Conservation (phyloP, 2,329 filamentous ascomycete genomes). For the Hymenoscyphus scutula region DNA sequence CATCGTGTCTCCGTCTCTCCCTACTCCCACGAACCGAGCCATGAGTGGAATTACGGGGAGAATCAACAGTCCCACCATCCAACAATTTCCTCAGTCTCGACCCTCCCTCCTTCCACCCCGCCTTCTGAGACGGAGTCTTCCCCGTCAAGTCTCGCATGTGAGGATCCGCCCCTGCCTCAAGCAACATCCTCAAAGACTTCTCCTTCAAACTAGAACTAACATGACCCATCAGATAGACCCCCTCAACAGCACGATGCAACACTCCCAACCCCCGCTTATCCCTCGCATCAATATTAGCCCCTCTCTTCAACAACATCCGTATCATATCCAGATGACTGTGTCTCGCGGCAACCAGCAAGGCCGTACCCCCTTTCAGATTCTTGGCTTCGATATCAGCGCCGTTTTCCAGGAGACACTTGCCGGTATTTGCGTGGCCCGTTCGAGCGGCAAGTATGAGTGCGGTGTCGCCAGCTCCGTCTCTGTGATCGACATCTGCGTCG, state of each 20-base stretch:
- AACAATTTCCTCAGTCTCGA: constrained; percentile 20
- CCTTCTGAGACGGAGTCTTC: constrained; percentile 19
- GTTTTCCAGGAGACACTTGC: constrained; percentile 15
- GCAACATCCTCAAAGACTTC: constrained; percentile 19
- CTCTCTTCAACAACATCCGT: constrained; percentile 17
- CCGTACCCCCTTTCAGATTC: constrained; percentile 21
- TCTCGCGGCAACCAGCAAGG: constrained; percentile 21
- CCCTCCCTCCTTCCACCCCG: constrained; percentile 19
- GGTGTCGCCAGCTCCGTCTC: constrained; percentile 20
- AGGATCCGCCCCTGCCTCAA: constrained; percentile 23
- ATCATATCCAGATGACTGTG: constrained; percentile 20
- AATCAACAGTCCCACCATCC: not conserved
- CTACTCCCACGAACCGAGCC: not conserved
- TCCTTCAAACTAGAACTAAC: constrained; percentile 16
- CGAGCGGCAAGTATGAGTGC: constrained; percentile 18
- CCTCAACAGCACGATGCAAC: constrained; percentile 24
- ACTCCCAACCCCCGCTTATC: constrained; percentile 22
- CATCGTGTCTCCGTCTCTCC: not conserved
- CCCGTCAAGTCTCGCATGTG: constrained; percentile 18
- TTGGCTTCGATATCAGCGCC: constrained; percentile 19
- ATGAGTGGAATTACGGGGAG: not conserved
- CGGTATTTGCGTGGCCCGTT: constrained; percentile 18
- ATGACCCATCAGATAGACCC: constrained; percentile 18
- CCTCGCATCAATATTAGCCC: constrained; percentile 15
- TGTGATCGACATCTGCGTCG: constrained; percentile 19